A percentile compares a stretch with the other conserved stretches of the same genome.
Evolutionary conservation across 2,329 filamentous ascomycete species (phyloP).

Genomic region (Chrysoporthe cubensis): DNA sequence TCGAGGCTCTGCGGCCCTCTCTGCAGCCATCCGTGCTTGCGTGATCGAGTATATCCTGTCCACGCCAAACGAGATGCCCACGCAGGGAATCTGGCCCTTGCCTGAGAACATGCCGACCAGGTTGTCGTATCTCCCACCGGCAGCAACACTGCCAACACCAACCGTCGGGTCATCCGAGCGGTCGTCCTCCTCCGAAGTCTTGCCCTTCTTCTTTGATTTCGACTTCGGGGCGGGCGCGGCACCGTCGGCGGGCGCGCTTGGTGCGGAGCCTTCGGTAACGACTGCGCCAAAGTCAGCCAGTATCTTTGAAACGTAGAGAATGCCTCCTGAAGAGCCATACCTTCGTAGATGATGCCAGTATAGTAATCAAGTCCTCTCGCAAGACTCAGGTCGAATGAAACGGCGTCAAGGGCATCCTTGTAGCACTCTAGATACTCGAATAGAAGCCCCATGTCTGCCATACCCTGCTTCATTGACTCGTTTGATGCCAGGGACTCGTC

Average conservation of each 20-base stretch:
- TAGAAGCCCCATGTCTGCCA: slow-evolving; percentile 79
- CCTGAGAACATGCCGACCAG: slow-evolving; percentile 84
- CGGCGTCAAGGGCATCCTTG: slow-evolving; percentile 64
- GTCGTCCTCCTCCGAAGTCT: slow-evolving; percentile 62
- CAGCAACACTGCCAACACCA: slow-evolving; percentile 84
- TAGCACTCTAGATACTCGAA: slow-evolving; percentile 84
- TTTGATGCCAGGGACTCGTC: slow-evolving; percentile 73
- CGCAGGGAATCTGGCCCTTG: slow-evolving; percentile 79
- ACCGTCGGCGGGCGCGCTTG: slow-evolving; percentile 42
- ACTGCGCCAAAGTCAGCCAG: slow-evolving; percentile 11
- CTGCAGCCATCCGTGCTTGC: slow-evolving; percentile 72
- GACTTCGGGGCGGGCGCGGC: slow-evolving; percentile 40
- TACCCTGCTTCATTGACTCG: slow-evolving; percentile 74
- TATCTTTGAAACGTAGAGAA: neutral
- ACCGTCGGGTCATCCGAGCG: slow-evolving; percentile 78
- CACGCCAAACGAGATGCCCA: slow-evolving; percentile 88
- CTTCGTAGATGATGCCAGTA: slow-evolving; percentile 49
- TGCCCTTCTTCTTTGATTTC: slow-evolving; percentile 54
- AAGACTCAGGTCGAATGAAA: slow-evolving; percentile 89
- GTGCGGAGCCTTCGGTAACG: slow-evolving; percentile 34
- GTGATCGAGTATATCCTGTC: slow-evolving; percentile 91
- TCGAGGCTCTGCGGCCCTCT: slow-evolving; percentile 46
- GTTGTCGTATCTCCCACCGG: slow-evolving; percentile 85
- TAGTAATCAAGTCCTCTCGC: slow-evolving; percentile 89
- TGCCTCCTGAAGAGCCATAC: slow-evolving; percentile 23